Conservation (phyloP, 768 basidiomycete species). For the Suillus subaureus region DNA sequence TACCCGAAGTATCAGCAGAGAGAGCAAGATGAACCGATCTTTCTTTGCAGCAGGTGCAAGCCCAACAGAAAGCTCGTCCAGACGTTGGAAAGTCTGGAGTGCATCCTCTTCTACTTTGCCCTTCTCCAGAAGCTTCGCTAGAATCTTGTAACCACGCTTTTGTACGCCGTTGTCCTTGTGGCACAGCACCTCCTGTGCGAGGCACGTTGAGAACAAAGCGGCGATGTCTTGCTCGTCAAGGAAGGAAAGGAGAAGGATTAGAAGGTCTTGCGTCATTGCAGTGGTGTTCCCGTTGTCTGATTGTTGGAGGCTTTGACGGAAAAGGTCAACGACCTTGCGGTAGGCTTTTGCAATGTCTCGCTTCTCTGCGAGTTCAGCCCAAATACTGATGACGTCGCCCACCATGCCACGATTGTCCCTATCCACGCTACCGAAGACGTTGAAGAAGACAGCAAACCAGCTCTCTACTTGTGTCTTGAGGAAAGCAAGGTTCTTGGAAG, state of each 20-base stretch:
- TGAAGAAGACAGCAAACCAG: constrained; percentile 95
- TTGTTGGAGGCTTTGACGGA: constrained; percentile 60
- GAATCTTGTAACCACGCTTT: constrained; percentile 92
- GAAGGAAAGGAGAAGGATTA: constrained; percentile 80
- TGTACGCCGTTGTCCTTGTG: constrained; percentile 87
- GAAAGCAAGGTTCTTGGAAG: constrained; percentile 66
- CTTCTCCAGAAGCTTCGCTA: constrained; percentile 72
- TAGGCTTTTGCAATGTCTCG: constrained; percentile 84
- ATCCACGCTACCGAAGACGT: constrained; percentile 89
- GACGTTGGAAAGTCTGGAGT: constrained; percentile 59
- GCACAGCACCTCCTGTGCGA: constrained; percentile 68
- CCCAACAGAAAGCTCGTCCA: constrained; percentile 66
- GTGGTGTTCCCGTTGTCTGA: constrained; percentile 49
- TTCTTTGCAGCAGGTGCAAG: constrained; percentile 87
- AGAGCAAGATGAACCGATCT: constrained; percentile 83
- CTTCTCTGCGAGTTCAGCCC: constrained; percentile 79
- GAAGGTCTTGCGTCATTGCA: constrained; percentile 78
- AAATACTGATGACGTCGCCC: constrained; percentile 86
- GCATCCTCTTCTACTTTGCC: constrained; percentile 57
- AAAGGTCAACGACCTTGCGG: constrained; percentile 70
- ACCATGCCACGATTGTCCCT: constrained; percentile 74
- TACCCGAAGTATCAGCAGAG: constrained; percentile 66
- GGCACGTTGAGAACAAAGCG: constrained; percentile 67
- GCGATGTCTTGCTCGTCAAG: constrained; percentile 63
- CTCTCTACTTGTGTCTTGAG: constrained; percentile 82